A percentile compares a stretch with the other conserved stretches of the same genome.
These are phyloP conservation scores for Penicillium dipodomyicola DNA, from an alignment of 495 filamentous ascomycete species.

Conservation along the genomic window DNA sequence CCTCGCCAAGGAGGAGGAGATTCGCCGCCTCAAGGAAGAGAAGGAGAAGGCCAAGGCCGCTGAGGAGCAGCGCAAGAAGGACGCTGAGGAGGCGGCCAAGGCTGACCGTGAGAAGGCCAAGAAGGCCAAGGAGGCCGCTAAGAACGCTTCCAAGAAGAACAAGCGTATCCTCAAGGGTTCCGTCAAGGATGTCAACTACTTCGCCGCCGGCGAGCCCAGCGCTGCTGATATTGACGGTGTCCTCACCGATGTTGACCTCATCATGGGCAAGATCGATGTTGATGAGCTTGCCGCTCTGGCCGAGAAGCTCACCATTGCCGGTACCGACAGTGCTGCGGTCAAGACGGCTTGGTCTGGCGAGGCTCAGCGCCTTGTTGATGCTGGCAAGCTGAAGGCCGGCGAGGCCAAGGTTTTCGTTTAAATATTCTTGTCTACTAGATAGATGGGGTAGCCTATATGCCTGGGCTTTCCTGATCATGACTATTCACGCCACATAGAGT, in stretches of 20 bases:
- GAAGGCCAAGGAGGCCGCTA: slow-evolving; percentile 96
- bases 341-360: slow-evolving; percentile 69
- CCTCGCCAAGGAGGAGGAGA: slow-evolving; percentile 85
- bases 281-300: slow-evolving; percentile 83
- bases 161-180: slow-evolving; percentile 87
- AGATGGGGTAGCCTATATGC: slow-evolving; percentile 5
- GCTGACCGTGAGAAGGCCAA: slow-evolving; percentile 76
- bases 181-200: slow-evolving; percentile 97
- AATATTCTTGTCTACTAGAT: slow-evolving; percentile 8
- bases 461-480: slow-evolving; percentile 10
- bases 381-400: slow-evolving; percentile 79
- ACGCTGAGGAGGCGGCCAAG: slow-evolving; percentile 83
- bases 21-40: slow-evolving; percentile 78
- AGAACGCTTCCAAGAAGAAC: slow-evolving; percentile 99
- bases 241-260: slow-evolving; percentile 81
- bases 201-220: slow-evolving; percentile 60
- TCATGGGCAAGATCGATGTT: slow-evolving; percentile 82
- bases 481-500: slow-evolving; percentile 14
- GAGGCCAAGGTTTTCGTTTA: slow-evolving; percentile 60
- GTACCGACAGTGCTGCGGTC: slow-evolving; percentile 55
- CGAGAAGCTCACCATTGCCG: slow-evolving; percentile 62
- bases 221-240: slow-evolving; percentile 75
- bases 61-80: slow-evolving; percentile 70
- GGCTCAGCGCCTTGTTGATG: slow-evolving; percentile 67
- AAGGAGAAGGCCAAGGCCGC: slow-evolving; percentile 73